phyloP scores from a whole-genome alignment of 306 rosid species.

The Cyamopsis tetragonoloba region DNA sequence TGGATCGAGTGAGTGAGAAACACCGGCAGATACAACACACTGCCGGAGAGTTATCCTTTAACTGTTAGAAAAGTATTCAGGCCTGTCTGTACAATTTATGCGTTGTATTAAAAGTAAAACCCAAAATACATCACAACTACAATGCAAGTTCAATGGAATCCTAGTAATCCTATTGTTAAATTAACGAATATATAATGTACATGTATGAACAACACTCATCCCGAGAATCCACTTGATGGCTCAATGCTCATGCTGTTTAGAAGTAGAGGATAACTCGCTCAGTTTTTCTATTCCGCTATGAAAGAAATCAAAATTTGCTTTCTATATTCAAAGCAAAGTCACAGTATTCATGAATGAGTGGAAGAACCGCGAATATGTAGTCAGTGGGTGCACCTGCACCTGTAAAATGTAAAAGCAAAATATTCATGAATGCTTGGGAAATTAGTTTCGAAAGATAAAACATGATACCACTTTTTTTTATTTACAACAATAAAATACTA shows the following conservation, averaged over 20 bases:
- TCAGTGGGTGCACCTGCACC: conserved; percentile 26
- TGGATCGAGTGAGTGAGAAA: neutral
- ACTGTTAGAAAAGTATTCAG: conserved; percentile 26
- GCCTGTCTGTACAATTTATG: conserved; percentile 43
- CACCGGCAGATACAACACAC: conserved; percentile 3
- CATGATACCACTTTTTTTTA: neutral
- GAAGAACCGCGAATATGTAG: conserved; percentile 12
- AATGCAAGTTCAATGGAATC: conserved; percentile 32
- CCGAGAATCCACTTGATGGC: conserved; percentile 10
- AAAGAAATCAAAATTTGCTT: conserved; percentile 34
- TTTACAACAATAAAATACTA: neutral
- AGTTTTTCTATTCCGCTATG: conserved; percentile 6
- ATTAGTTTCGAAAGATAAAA: neutral
- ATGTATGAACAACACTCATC: conserved; percentile 30
- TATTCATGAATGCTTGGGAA: conserved; percentile 4
- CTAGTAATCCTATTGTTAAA: conserved; percentile 29
- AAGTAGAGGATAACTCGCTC: conserved; percentile 19
- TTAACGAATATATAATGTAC: conserved; percentile 41
- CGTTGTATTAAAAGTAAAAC: neutral
- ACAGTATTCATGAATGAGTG: no score
- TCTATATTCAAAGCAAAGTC: conserved; percentile 26
- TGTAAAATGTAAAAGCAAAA: conserved; percentile 9
- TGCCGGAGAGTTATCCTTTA: conserved; percentile 1
- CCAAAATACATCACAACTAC: conserved; percentile 27
- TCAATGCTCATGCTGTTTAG: conserved; percentile 6